phyloP scores from a whole-genome alignment of 805 yeast genomes.

The Kazachstania taianensis region DNA sequence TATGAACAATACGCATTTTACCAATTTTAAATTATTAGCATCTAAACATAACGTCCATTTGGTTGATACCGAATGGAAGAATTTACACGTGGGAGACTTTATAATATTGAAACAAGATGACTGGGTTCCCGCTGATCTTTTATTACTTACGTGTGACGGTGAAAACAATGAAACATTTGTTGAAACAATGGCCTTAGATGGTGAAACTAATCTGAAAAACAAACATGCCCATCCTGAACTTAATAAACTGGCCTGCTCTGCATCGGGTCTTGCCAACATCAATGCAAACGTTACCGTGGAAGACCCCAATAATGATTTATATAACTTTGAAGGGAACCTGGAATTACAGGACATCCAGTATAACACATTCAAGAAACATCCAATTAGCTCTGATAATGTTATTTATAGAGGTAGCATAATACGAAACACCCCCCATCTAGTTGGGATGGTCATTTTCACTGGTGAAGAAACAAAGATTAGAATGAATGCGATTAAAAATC shows the following conservation, averaged over 20 bases:
- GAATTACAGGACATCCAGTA: constrained; percentile 29
- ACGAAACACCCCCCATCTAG: constrained; percentile 64
- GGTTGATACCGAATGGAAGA: constrained; percentile 48
- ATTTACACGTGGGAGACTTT: constrained; percentile 81
- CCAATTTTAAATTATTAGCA: constrained; percentile 14
- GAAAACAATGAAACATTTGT: constrained; percentile 56
- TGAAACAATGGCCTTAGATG: constrained; percentile 96
- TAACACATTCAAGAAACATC: constrained; percentile 34
- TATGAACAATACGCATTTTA: constrained; percentile 13
- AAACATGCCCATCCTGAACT: constrained; percentile 58
- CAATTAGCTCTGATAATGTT: constrained; percentile 75
- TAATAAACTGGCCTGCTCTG: constrained; percentile 40
- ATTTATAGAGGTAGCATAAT: constrained; percentile 82
- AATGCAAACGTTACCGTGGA: constrained; percentile 57
- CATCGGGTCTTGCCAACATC: constrained; percentile 39
- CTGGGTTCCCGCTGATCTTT: constrained; percentile 88
- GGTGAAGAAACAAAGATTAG: constrained; percentile 95
- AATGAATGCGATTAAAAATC: constrained; percentile 86
- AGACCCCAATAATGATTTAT: constrained; percentile 86
- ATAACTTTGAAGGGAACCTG: constrained; percentile 80
- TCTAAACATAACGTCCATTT: constrained; percentile 17
- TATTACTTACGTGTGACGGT: constrained; percentile 58
- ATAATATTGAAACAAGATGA: constrained; percentile 67
- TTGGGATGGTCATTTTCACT: constrained; percentile 81
- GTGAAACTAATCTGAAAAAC: constrained; percentile 86